phyloP scores from a whole-genome alignment of 2,329 filamentous ascomycete species.

The Myriosclerotinia curreyana region DNA sequence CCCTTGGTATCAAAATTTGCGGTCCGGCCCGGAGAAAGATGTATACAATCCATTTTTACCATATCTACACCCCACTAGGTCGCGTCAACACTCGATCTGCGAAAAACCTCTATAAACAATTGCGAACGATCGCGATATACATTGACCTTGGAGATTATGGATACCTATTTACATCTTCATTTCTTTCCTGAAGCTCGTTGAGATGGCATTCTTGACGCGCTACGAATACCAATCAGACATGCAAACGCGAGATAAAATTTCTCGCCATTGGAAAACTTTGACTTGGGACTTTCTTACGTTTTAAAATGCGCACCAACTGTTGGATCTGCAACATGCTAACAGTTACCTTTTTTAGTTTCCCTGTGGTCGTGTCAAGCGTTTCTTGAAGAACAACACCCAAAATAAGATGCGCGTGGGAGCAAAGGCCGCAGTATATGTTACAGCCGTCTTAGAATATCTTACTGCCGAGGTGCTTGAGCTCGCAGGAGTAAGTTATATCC shows the following conservation, averaged over 20 bases:
- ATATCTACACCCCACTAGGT: conserved; percentile 34
- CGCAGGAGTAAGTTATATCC: conserved; percentile 67
- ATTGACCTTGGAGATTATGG: background rate
- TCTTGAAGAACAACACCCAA: conserved; percentile 98
- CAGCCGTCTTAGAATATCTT: conserved; percentile 95
- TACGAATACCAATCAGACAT: conserved; percentile 29
- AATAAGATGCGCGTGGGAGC: conserved; percentile 99
- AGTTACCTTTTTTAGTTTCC: conserved; percentile 67
- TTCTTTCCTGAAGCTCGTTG: background rate
- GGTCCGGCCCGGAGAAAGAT: background rate
- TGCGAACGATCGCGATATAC: background rate
- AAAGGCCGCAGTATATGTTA: conserved; percentile 97
- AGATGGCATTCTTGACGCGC: conserved; percentile 28
- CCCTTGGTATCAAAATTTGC: background rate
- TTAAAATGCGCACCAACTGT: background rate
- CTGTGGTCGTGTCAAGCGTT: conserved; percentile 99
- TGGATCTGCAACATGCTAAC: conserved; percentile 35
- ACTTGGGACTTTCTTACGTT: background rate
- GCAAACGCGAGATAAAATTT: conserved; percentile 18
- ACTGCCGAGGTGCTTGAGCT: conserved; percentile 97
- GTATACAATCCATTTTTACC: conserved; percentile 23
- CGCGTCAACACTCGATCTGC: conserved; percentile 32
- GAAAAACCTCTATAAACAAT: conserved; percentile 17
- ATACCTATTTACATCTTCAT: background rate
- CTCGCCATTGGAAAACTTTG: conserved; percentile 8